Evolutionary conservation across 2,329 filamentous ascomycete species (phyloP), one percentile per base, ranked within the genome.

Genomic region (Davidsoniella eucalypti): DNA sequence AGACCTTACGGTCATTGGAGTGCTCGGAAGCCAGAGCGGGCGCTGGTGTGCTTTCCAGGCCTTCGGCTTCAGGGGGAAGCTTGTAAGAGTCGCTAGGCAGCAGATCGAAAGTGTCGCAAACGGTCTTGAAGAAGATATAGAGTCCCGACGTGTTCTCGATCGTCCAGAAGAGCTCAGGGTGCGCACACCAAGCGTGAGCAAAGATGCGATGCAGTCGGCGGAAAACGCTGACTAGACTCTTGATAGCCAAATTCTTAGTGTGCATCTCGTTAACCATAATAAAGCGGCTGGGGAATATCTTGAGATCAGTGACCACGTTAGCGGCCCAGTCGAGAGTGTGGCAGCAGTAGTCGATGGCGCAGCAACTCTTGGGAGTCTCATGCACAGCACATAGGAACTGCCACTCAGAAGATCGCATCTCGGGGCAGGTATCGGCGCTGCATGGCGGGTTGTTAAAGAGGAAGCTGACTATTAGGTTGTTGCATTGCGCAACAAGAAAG

Each of bases 401-500:
- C 92, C 92, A 98, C 69, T 98, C 90, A 26, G 85, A 92, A 2
- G 92, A 92, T 61, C 92, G 87, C 92, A 98, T 98, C 67, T 98
- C 92, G 29, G 88, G 87, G 61, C 92, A 98, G 1, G 92, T 95
- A 55, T 74, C 72, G 12, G 84, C 77, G 53, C 87, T 94, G 68
- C 92, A 98, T 2, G 90, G 82, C 5, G 90, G 90, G 41, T 73
- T 75, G 65, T 96, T 92, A 62, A 87, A 85, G 59, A 98, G 87
- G 60, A 98, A 90, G 55, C 86, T 87, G 53, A 94, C 80, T 57
- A 96, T 85, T 51, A 98, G 76, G 55, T 81, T 80, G 68, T 98
- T 98, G 63, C 87, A 90, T 66, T 95, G 88, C 57, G 90, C 84
- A 49, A 90, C 93, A 53, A 98, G 79, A 63, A 96, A 94, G 54